Evolutionary conservation across 371 early-diverging fungal genomes (phyloP).

Genomic region (Blakeslea trispora): DNA sequence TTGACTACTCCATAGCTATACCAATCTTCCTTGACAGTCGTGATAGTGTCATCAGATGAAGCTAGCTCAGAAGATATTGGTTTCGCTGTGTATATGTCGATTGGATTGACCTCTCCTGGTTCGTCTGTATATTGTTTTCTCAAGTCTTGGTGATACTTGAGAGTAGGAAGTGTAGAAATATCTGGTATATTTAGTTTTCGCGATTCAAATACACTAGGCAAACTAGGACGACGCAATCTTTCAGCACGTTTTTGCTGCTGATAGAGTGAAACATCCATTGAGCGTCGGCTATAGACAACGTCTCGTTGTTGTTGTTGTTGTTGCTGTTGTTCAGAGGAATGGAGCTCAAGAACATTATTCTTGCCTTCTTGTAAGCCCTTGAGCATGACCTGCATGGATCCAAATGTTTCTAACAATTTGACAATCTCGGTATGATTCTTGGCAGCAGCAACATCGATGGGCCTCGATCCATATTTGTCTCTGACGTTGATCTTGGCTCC

Average conservation of each 20-base stretch:
- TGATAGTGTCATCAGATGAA: too few relatives aligned
- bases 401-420: conserved; percentile 35
- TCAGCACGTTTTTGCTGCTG: conserved; percentile 14
- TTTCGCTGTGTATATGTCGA: too few relatives aligned
- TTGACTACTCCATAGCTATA: conserved; percentile 34
- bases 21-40: conserved; percentile 30
- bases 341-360: conserved; percentile 4
- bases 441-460: conserved; percentile 58
- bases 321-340: too few relatives aligned
- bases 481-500: conserved; percentile 60
- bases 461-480: conserved; percentile 69
- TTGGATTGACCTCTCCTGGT: too few relatives aligned
- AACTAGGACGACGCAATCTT: conserved; percentile 23
- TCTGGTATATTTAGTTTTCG: conserved; percentile 28
- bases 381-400: conserved; percentile 27
- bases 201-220: conserved; percentile 27
- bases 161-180: conserved; percentile 24
- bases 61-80: too few relatives aligned
- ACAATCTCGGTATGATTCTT: conserved; percentile 58
- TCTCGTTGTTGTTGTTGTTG: too few relatives aligned
- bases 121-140: too few relatives aligned
- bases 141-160: too few relatives aligned
- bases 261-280: conserved; percentile 20
- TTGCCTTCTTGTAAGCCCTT: conserved; percentile 29
- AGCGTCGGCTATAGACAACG: conserved; percentile 18